Evolutionary conservation across 1,284 basidiomycete genomes (phyloP), one percentile per base, ranked within the genome.

Genomic region (Trametes hirsuta): DNA sequence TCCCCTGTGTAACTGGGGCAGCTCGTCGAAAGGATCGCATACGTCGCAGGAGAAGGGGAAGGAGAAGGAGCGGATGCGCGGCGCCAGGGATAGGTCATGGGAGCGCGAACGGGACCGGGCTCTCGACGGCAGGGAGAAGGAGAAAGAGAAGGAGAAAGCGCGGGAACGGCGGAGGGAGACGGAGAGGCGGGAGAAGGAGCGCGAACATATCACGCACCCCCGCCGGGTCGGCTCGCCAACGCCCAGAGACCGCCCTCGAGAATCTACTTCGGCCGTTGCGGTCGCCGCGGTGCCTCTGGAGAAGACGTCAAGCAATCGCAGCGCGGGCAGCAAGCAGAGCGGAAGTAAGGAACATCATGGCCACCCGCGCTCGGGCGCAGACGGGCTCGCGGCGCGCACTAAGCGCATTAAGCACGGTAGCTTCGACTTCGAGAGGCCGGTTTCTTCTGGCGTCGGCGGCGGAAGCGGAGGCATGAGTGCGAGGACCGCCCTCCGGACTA

Each of bases 371-470:
- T 60, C 56, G 14, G 61, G 55, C 22, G 40, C 48, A 2, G 59
- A 62, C 10, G 58, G 55, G 18, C 52, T 62, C 6, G 62, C 62
- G 18, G 53, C 72, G 58, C 65, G 72, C 66, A 35, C 71, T 65
- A 57, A 76, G 73, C 79, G 65, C 74, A 82, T 68, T 59, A 77
- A 80, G 66, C 84, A 88, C 65, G 87, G 86, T 6, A 88, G 84
- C 67, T 91, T 90, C 69, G 88, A 91, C 68, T 90, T 91, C 65
- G 89, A 91, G 72, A 77, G 85, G 40, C 73, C 73, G 6, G 59
- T 71, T 15, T 72, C 73, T 1, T 55, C 64, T 30, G 61, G 59
- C 22, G 46, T 61, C 10, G 52, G 56, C 1, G 64, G 67, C 35
- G 60, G 58, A 48, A 47, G 36, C 18, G 49, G 37, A 49, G 56